A percentile compares a stretch with the other conserved stretches of the same genome.
These are phyloP conservation scores for Aspergillus campestris DNA, from an alignment of 495 filamentous ascomycete genomes.

Conservation along the genomic window DNA sequence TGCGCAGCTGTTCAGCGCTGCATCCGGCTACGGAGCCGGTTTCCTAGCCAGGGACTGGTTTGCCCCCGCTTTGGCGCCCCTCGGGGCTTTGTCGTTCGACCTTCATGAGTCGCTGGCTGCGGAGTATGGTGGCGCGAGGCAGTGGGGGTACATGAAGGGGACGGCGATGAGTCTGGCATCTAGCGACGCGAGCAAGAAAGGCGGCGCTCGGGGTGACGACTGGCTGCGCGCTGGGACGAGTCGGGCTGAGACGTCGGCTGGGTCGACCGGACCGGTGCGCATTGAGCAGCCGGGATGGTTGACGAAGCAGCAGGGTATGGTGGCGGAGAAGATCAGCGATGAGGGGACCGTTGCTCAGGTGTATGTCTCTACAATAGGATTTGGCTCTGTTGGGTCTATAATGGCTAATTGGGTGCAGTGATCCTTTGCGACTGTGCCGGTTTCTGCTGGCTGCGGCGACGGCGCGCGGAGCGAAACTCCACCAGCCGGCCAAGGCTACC, in stretches of 20 bases:
- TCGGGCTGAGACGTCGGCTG: constrained; percentile 47
- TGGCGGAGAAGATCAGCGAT: constrained; percentile 54
- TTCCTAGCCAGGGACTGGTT: constrained; percentile 75
- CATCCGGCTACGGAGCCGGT: constrained; percentile 65
- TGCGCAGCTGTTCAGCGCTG: constrained; percentile 56
- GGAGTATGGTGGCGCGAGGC: constrained; percentile 46
- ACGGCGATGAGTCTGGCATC: constrained; percentile 47
- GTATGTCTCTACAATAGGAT: constrained; percentile 23
- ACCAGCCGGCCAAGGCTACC: constrained; percentile 52
- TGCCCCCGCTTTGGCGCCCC: constrained; percentile 36
- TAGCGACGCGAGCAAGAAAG: constrained; percentile 18
- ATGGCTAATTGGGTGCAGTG: constrained; percentile 23
- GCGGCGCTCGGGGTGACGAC: constrained; percentile 41
- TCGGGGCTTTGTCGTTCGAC: constrained; percentile 61
- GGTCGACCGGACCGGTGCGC: constrained; percentile 1
- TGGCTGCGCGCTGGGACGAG: constrained; percentile 58
- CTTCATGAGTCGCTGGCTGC: constrained; percentile 58
- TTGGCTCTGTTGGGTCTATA: background rate
- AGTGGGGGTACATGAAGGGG: constrained; percentile 63
- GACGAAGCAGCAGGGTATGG: constrained; percentile 37
- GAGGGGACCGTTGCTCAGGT: constrained; percentile 57
- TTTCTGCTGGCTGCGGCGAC: constrained; percentile 53
- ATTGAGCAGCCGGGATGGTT: constrained; percentile 48
- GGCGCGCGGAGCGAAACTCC: constrained; percentile 54
- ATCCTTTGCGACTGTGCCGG: constrained; percentile 53